Percentiles rank a stretch among this genome's conserved stretches.
Evolutionary conservation across 257 asterid species (phyloP).

Genomic region (Sherardia arvensis): DNA sequence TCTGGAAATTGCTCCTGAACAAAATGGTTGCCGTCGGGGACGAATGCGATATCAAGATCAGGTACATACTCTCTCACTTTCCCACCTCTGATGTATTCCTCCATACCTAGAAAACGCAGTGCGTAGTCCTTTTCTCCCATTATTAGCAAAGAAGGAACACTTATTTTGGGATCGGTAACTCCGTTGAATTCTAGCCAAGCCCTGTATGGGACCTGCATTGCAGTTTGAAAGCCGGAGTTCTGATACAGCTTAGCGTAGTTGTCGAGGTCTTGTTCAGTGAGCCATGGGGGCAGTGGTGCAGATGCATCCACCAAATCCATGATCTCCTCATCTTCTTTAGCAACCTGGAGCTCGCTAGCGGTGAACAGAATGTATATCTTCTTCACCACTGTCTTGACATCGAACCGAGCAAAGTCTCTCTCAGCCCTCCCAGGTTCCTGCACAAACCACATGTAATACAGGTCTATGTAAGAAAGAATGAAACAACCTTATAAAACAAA

Average conservation of each 20-base stretch:
- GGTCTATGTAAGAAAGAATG: background rate
- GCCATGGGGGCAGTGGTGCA: constrained; percentile 27
- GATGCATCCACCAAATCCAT: constrained; percentile 44
- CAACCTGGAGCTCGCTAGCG: constrained; percentile 38
- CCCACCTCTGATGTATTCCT: constrained; percentile 28
- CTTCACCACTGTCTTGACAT: constrained; percentile 40
- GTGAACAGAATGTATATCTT: constrained; percentile 54
- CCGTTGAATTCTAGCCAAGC: constrained; percentile 21
- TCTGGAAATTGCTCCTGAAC: constrained; percentile 42
- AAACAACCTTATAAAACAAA: background rate
- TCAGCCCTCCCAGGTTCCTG: constrained; percentile 34
- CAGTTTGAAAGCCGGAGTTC: constrained; percentile 32
- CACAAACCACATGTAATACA: too few relatives aligned
- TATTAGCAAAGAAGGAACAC: constrained; percentile 36
- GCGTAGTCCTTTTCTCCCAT: constrained; percentile 45
- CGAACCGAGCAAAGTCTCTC: constrained; percentile 47
- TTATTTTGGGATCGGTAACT: constrained; percentile 13
- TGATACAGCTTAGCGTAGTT: constrained; percentile 19
- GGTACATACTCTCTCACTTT: constrained; percentile 29
- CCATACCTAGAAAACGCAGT: constrained; percentile 20
- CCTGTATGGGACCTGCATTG: constrained; percentile 26
- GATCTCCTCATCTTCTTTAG: constrained; percentile 42
- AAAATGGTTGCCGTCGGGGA: constrained; percentile 39
- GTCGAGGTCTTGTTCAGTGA: constrained; percentile 26
- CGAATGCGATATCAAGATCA: constrained; percentile 26